phyloP scores from a whole-genome alignment of 2,329 filamentous ascomycete genomes.

The Fusarium burgessii region DNA sequence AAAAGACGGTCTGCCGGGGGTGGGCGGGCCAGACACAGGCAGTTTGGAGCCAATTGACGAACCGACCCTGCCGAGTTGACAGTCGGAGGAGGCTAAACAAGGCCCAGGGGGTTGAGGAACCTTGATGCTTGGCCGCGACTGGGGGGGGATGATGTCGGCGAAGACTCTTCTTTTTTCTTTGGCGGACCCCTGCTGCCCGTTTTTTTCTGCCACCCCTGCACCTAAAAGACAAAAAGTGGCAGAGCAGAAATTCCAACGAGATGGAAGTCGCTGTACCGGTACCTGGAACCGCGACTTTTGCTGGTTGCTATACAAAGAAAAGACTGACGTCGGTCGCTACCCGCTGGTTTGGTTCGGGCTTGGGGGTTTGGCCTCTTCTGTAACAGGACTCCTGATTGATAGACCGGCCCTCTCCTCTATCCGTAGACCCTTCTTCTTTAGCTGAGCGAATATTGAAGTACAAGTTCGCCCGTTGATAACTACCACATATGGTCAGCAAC shows the following conservation, averaged over 20 bases:
- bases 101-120: slow-evolving; percentile 44
- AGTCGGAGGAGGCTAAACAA: slow-evolving; percentile 47
- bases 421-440: slow-evolving; percentile 1
- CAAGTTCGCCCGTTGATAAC: slow-evolving; percentile 24
- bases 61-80: slow-evolving; percentile 48
- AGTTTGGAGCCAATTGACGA: slow-evolving; percentile 47
- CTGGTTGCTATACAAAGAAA: slow-evolving; percentile 3
- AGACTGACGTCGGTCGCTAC: slow-evolving; percentile 25
- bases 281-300: slow-evolving; percentile 41
- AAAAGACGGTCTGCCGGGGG: slow-evolving; percentile 49
- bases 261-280: slow-evolving; percentile 46
- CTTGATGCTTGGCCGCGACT: slow-evolving; percentile 43
- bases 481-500: slow-evolving; percentile 35
- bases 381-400: slow-evolving; percentile 19
- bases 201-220: slow-evolving; percentile 43
- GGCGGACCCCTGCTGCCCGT: slow-evolving; percentile 43
- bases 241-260: slow-evolving; percentile 26
- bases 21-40: slow-evolving; percentile 37
- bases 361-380: slow-evolving; percentile 18
- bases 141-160: slow-evolving; percentile 46
- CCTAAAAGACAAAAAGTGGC: slow-evolving; percentile 9
- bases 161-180: slow-evolving; percentile 24
- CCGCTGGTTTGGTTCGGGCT: slow-evolving; percentile 19
- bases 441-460: slow-evolving; percentile 24
- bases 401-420: background rate